Evolutionary conservation across 2,329 filamentous ascomycete genomes (phyloP), one percentile per base, ranked within the genome.

Genomic region (Plectosphaerella plurivora): DNA sequence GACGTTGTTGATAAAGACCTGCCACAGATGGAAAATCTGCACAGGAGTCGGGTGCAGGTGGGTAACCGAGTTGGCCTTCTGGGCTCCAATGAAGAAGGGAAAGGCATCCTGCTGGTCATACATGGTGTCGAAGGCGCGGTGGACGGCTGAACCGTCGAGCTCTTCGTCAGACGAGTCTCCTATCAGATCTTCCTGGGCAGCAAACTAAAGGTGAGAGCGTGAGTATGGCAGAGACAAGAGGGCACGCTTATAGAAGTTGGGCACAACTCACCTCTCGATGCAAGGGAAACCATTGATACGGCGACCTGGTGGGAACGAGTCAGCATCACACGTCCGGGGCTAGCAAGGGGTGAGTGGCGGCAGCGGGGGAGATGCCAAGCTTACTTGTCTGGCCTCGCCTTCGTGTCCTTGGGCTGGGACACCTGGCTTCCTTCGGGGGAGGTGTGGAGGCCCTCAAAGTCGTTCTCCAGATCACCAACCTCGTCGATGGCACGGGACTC

Each of bases 1-100:
- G 58, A 89, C 81, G 59, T 88, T 88, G 56, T 83, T 79, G 42
- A 89, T 75, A 61, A 87, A 89, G 15, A 82, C 75, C 65, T 88
- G 84, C 86, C 86, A 89, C 16, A 86, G 71, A 57, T 82, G 77
- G 54, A 86, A 79, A 50, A 84, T 83, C 53, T 84, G 80, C 18
- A 84, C 77, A 22, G 78, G 70, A 2, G 76, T 64, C 10, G 82
- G 82, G 56, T 83, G 81, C 15, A 72, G 65, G 47, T 71, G 68
- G 4, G 75, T 74, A 47, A 82, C 68, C 47, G 69, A 70, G 35
- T 37, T 49, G 16, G 68, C 62, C 15, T 64, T 63, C 10, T 69
- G 63, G 25, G 73, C 75, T 25, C 78, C 77, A 15, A 82, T 69
- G 28, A 80, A 68, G 59, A 84, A 83, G 3, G 81, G 80, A 53